phyloP scores from a whole-genome alignment of 495 filamentous ascomycete genomes.

The Talaromyces trachyspermus region DNA sequence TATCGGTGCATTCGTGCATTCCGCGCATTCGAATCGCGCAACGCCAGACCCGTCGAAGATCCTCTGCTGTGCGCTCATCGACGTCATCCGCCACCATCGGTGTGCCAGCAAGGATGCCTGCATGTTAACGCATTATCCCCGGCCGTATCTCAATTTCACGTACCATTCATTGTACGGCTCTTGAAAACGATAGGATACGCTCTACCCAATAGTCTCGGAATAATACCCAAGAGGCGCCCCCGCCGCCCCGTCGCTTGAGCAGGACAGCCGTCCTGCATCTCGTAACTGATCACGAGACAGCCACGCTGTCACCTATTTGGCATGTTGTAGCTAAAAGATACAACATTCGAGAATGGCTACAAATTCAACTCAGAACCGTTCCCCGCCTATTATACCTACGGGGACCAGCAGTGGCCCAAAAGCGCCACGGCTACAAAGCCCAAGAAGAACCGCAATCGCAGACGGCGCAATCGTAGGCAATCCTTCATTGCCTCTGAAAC shows the following conservation, averaged over 20 bases:
- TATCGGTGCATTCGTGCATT: too few species aligned
- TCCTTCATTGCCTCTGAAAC: conserved; percentile 30
- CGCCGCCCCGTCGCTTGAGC: too few species aligned
- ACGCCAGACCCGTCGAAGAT: too few species aligned
- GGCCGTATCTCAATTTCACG: too few species aligned
- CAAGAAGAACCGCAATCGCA: conserved; percentile 33
- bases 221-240: too few species aligned
- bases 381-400: conserved; percentile 12
- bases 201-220: too few species aligned
- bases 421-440: conserved; percentile 19
- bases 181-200: too few species aligned
- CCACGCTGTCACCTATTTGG: background rate
- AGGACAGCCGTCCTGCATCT: too few species aligned
- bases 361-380: background rate
- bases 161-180: too few species aligned
- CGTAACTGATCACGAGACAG: background rate
- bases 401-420: background rate
- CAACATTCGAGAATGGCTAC: background rate
- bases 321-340: background rate
- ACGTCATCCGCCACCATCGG: conserved; percentile 8
- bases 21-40: too few species aligned
- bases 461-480: conserved; percentile 33
- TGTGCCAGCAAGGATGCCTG: background rate
- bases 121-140: too few species aligned
- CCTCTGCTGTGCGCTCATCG: background rate